Evolutionary conservation across 768 basidiomycete species (phyloP).

Genomic region (Lactarius quietus): DNA sequence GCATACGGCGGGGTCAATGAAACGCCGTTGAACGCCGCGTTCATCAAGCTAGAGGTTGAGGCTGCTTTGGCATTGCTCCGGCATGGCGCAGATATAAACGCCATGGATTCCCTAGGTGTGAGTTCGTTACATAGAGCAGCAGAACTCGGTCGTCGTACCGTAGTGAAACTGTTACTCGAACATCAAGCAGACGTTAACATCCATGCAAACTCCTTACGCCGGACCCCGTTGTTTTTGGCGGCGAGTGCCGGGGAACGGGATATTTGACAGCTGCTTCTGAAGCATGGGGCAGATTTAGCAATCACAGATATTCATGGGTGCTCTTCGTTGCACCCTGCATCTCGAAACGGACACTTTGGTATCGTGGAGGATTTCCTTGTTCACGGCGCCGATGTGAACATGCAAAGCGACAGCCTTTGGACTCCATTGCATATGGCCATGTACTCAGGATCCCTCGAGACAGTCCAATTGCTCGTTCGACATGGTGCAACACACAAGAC

Average conservation of each 20-base stretch:
- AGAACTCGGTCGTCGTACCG: accelerated
- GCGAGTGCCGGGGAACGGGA: neutral
- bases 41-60: neutral
- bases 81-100: no score
- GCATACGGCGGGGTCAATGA: neutral
- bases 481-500: no score
- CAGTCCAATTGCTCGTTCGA: no score
- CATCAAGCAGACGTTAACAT: neutral
- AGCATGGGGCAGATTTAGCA: neutral
- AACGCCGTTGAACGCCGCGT: neutral
- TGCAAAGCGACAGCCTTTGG: no score
- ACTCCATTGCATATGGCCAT: neutral
- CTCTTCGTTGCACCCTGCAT: neutral
- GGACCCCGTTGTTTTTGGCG: neutral
- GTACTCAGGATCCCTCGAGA: accelerated
- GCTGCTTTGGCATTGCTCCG: neutral
- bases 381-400: neutral
- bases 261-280: neutral
- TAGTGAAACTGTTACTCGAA: neutral
- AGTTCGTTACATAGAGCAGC: neutral
- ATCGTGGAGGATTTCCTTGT: neutral
- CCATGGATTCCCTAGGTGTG: no score
- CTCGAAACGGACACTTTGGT: neutral
- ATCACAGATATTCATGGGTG: neutral
- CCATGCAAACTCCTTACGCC: accelerated